Evolutionary conservation across 352 stramenopile species (phyloP).

Genomic region (Pythium rishiriense): DNA sequence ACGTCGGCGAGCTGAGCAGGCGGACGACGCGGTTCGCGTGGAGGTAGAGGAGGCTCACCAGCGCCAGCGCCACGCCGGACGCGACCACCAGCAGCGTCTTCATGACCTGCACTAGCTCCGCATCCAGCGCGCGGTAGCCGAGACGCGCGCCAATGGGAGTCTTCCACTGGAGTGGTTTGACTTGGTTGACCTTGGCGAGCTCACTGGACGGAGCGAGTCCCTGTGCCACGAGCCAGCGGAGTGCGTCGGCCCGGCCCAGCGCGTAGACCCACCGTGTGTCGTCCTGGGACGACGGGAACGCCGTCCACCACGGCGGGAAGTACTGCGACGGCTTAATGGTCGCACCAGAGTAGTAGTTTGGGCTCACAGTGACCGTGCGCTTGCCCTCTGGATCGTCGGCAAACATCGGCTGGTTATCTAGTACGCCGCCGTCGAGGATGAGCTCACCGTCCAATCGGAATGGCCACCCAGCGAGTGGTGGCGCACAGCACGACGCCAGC

Average conservation of each 20-base stretch:
- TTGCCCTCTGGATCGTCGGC: neutral
- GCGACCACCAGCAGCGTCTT: neutral
- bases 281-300: slow-evolving; percentile 37
- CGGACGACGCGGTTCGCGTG: neutral
- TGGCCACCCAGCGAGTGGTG: slow-evolving; percentile 25
- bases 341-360: slow-evolving; percentile 30
- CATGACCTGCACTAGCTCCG: neutral
- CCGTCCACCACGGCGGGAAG: slow-evolving; percentile 42
- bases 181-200: neutral
- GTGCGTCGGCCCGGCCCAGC: slow-evolving; percentile 31
- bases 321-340: slow-evolving; percentile 50
- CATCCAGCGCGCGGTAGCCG: slow-evolving; percentile 13
- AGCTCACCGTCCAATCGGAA: slow-evolving; percentile 43
- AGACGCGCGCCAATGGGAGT: neutral
- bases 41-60: neutral
- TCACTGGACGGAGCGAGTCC: neutral
- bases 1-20: neutral
- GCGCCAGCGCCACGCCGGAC: neutral
- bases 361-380: neutral
- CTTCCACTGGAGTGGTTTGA: slow-evolving; percentile 3
- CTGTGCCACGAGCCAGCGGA: neutral
- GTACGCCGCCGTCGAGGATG: slow-evolving; percentile 46
- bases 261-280: slow-evolving; percentile 40
- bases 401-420: slow-evolving; percentile 39
- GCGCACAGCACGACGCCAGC: slow-evolving; percentile 38